Conservation (phyloP, 306 rosid species). For the Bauhinia variegata region DNA sequence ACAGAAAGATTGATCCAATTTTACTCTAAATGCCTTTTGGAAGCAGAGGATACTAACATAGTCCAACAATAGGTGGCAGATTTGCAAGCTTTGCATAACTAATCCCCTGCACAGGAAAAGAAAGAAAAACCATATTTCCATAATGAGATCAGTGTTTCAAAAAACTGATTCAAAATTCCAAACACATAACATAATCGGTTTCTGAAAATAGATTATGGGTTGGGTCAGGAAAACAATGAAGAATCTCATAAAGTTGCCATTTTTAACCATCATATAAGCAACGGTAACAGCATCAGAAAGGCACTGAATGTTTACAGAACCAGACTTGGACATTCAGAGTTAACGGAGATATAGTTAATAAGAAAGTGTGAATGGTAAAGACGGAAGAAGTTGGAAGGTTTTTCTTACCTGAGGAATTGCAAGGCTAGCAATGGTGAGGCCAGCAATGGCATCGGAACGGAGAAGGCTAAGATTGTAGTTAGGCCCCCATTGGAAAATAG, state of each 20-base stretch:
- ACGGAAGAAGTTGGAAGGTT: background rate
- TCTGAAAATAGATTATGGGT: background rate
- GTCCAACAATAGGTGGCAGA: conserved; percentile 92
- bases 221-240: background rate
- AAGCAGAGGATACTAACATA: conserved; percentile 63
- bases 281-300: background rate
- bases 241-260: no score
- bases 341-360: background rate
- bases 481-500: conserved; percentile 90
- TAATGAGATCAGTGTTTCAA: background rate
- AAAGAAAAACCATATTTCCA: background rate
- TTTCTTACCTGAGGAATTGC: conserved; percentile 87
- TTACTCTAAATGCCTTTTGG: background rate
- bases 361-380: background rate
- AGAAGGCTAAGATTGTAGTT: conserved; percentile 55
- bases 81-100: conserved; percentile 98
- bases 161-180: background rate
- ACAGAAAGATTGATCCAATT: background rate
- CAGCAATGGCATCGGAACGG: conserved; percentile 74
- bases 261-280: background rate
- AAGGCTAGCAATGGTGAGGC: conserved; percentile 97
- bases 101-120: conserved; percentile 67
- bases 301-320: conserved; percentile 16
- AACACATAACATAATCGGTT: no score
- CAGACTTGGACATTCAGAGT: background rate